Evolutionary conservation across 2,329 filamentous ascomycete genomes (phyloP), one percentile per base, ranked within the genome.

Genomic region (Alternaria metachromatica): DNA sequence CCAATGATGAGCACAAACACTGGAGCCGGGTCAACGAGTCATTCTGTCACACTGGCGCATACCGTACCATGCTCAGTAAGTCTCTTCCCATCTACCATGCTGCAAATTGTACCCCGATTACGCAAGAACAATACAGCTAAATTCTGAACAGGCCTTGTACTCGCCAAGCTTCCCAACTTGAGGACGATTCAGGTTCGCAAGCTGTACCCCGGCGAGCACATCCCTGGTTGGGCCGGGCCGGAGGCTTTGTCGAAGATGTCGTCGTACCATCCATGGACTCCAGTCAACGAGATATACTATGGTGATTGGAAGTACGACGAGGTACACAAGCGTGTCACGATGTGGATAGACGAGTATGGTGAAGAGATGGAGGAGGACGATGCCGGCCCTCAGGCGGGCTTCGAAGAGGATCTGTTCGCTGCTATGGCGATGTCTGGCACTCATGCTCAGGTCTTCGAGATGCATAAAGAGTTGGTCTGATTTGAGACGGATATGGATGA

Each of bases 261-360:
- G 1, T 71, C 64, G 54, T 69, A 66, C 49, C 37, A 23, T 5
- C n/a, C 58, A 0, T 21, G 20, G 7, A 44, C 71, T 11, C 50
- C 64, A 21, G 60, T 56, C 25, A 66, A 67, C 20, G 2, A 44
- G 11, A 59, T 71, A 50, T 69, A 62, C 61, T 74, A 72, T 30
- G 69, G 65, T 10, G 63, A 64, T 37, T 72, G 64, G 60, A 60
- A 70, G 57, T 72, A 74, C 55, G 72, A 72, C 9, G 66, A 46
- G 10, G 8, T 58, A 3, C 63, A 72, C 33, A 43, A 43, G 6
- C 54, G 67, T 12, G 46, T 65, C 45, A 72, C 66, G 8, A 43
- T 55, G 5, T 66, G 63, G 44, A 50, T 18, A 1, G 71, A 73
- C 11, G 67, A 70, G 33, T 72, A 55, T 9, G 71, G 71, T 25